Conservation (phyloP, 768 basidiomycete genomes). For the Termitomyces sp. region DNA sequence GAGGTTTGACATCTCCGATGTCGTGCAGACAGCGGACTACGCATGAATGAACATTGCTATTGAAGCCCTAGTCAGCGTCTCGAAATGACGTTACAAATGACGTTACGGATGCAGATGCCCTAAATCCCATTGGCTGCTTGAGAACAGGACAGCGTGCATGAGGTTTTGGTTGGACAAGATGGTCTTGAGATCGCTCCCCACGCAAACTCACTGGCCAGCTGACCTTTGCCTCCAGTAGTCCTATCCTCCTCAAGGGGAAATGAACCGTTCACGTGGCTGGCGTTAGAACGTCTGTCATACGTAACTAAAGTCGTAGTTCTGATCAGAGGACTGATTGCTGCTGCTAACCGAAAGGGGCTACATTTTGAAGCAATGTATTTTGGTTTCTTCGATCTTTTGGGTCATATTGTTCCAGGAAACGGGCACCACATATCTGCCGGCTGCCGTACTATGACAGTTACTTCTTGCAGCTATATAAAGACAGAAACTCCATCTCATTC, state of each 20-base stretch:
- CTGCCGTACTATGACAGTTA: background rate
- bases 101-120: too few relatives aligned
- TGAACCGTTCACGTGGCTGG: background rate
- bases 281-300: background rate
- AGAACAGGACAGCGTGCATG: too few relatives aligned
- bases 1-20: too few relatives aligned
- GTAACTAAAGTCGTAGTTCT: background rate
- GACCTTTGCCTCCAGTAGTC: background rate
- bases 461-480: conserved; percentile 1
- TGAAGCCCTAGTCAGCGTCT: too few relatives aligned
- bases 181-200: background rate
- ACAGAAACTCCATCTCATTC: background rate
- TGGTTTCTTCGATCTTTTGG: background rate
- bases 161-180: too few relatives aligned
- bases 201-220: background rate
- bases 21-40: too few relatives aligned
- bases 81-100: too few relatives aligned
- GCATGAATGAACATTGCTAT: too few relatives aligned
- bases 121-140: too few relatives aligned
- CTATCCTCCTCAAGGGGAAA: background rate
- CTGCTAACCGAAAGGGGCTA: background rate
- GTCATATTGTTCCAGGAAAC: background rate
- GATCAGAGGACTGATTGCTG: background rate
- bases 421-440: background rate
- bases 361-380: background rate